Percentiles rank a stretch among this genome's conserved stretches.
phyloP scores from a whole-genome alignment of 2,329 filamentous ascomycete species.

The Alternaria metachromatica region DNA sequence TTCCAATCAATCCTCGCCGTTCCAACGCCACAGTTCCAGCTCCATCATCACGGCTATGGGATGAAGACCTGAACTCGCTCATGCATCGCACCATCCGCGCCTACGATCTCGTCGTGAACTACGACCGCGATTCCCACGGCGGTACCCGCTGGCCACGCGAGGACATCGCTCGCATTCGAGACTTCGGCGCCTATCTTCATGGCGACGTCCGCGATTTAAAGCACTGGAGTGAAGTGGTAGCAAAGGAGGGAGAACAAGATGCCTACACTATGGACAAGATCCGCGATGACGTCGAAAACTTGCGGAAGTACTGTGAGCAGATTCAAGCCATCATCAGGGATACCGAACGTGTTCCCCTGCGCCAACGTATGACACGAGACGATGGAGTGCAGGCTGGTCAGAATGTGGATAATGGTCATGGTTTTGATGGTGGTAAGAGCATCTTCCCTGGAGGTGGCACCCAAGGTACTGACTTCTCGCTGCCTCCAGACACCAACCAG shows the following conservation, averaged over 20 bases:
- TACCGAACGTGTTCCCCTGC: not conserved
- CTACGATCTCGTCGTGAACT: conserved; percentile 27
- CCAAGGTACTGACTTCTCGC: not conserved
- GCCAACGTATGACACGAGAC: not conserved
- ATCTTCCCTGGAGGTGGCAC: not conserved
- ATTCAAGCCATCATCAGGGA: not conserved
- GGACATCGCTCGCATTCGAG: conserved; percentile 15
- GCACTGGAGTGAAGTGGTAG: not conserved
- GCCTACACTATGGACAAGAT: not conserved
- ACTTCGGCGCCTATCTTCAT: conserved; percentile 18
- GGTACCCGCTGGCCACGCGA: conserved; percentile 25
- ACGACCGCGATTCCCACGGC: conserved; percentile 17
- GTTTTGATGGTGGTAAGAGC: not conserved
- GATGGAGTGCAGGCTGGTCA: too few relatives aligned
- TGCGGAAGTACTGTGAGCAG: not conserved
- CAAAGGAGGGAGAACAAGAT: not conserved
- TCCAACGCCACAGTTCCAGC: not conserved
- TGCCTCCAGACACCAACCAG: not conserved
- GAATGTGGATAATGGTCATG: not conserved
- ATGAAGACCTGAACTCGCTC: conserved; percentile 13
- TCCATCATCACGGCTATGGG: conserved; percentile 14
- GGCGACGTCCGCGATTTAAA: conserved; percentile 10
- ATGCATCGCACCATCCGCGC: conserved; percentile 23
- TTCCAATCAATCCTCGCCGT: not conserved
- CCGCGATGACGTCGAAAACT: not conserved